Conservation (phyloP, 495 filamentous ascomycete species). For the Penicillium cosmopolitanum region DNA sequence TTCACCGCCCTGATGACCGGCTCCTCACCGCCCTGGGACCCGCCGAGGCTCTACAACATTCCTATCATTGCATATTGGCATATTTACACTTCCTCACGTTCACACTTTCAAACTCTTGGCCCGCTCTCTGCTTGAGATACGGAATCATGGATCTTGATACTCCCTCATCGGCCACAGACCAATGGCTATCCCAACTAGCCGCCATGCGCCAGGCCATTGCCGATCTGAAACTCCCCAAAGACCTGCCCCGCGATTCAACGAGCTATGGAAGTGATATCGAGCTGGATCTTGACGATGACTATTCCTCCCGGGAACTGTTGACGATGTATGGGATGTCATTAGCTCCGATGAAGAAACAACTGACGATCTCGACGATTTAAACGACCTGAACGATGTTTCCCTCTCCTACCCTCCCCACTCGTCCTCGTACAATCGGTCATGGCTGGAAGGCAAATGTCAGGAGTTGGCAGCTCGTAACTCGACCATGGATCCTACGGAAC, state of each 20-base stretch:
- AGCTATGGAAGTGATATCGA: constrained; percentile 61
- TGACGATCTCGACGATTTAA: constrained; percentile 46
- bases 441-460: constrained; percentile 70
- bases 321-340: constrained; percentile 91
- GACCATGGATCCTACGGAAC: constrained; percentile 62
- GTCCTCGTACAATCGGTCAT: constrained; percentile 46
- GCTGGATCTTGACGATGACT: constrained; percentile 63
- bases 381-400: constrained; percentile 25
- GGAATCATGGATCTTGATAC: constrained; percentile 34
- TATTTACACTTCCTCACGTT: too few species aligned
- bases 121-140: neutral
- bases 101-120: too few species aligned
- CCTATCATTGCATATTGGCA: neutral
- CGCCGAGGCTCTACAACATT: neutral
- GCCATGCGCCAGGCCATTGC: constrained; percentile 75
- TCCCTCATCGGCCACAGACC: constrained; percentile 51
- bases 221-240: constrained; percentile 62
- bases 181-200: constrained; percentile 72
- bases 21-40: neutral
- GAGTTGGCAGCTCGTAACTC: constrained; percentile 60
- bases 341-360: constrained; percentile 69
- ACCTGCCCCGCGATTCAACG: constrained; percentile 41
- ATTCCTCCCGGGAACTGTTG: constrained; percentile 63
- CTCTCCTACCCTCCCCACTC: constrained; percentile 13
- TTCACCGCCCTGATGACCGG: constrained; percentile 18